These are phyloP conservation scores for Didymella lethalis DNA, from an alignment of 2,329 filamentous ascomycete species.

Conservation along the genomic window DNA sequence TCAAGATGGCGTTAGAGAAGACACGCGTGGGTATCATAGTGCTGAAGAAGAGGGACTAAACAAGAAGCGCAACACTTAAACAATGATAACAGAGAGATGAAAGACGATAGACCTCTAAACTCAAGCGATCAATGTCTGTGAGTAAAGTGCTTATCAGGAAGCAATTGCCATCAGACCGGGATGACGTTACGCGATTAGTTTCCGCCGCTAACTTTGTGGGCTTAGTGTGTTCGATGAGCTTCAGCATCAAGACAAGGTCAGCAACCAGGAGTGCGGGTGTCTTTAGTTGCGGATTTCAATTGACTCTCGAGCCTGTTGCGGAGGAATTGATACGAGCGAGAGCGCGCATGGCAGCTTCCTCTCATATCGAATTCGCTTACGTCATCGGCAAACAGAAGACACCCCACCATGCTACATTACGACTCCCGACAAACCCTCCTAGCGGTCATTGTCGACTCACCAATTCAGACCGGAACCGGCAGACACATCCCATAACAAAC, in stretches of 20 bases:
- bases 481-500: background rate
- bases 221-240: background rate
- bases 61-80: background rate
- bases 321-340: background rate
- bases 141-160: conserved; percentile 9
- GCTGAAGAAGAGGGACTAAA: background rate
- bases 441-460: background rate
- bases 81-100: background rate
- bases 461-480: background rate
- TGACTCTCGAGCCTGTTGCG: background rate
- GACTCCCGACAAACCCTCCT: conserved; percentile 3
- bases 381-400: conserved; percentile 20
- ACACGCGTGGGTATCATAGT: conserved; percentile 27
- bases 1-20: conserved; percentile 8
- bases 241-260: background rate
- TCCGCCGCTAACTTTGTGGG: conserved; percentile 14
- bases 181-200: conserved; percentile 21
- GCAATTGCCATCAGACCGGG: background rate
- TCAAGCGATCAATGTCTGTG: background rate
- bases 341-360: background rate
- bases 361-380: conserved; percentile 8
- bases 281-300: background rate
- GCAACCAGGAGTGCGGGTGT: too few relatives aligned
- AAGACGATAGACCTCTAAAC: background rate
- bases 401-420: conserved; percentile 18